A percentile compares a stretch with the other conserved stretches of the same genome.
Conservation (phyloP, 768 basidiomycete species). For the Calocybe indica region DNA sequence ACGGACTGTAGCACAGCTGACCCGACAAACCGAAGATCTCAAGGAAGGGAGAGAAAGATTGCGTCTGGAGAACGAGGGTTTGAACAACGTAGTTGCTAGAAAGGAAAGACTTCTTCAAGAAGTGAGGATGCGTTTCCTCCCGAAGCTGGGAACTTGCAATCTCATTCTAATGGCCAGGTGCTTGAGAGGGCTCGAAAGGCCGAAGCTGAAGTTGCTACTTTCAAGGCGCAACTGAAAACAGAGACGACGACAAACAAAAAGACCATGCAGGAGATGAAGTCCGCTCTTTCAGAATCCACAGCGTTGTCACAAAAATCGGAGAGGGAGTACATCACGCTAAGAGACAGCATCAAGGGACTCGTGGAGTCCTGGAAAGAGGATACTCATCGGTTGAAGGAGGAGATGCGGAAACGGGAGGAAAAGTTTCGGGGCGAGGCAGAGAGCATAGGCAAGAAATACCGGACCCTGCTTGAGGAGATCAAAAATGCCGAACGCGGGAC, state of each 20-base stretch:
- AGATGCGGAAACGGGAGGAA: constrained; percentile 73
- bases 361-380: constrained; percentile 71
- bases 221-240: constrained; percentile 69
- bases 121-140: constrained; percentile 32
- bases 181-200: constrained; percentile 84
- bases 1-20: constrained; percentile 76
- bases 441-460: constrained; percentile 64
- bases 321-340: constrained; percentile 74
- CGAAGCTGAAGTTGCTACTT: constrained; percentile 62
- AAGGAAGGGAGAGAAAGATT: constrained; percentile 83
- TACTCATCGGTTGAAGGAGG: constrained; percentile 61
- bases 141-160: neutral
- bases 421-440: constrained; percentile 64
- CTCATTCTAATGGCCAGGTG: constrained; percentile 36
- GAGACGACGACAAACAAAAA: constrained; percentile 73
- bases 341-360: constrained; percentile 71
- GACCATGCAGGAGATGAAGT: constrained; percentile 75
- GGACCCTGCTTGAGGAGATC: constrained; percentile 55
- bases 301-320: constrained; percentile 76
- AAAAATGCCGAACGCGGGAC: constrained; percentile 42
- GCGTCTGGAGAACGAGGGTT: constrained; percentile 78
- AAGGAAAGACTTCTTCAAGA: constrained; percentile 87
- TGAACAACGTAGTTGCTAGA: constrained; percentile 83
- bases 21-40: constrained; percentile 81
- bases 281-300: constrained; percentile 65